Percentiles rank a stretch among this genome's conserved stretches.
Evolutionary conservation across 495 filamentous ascomycete species (phyloP).

Genomic region (Tuber brumale): DNA sequence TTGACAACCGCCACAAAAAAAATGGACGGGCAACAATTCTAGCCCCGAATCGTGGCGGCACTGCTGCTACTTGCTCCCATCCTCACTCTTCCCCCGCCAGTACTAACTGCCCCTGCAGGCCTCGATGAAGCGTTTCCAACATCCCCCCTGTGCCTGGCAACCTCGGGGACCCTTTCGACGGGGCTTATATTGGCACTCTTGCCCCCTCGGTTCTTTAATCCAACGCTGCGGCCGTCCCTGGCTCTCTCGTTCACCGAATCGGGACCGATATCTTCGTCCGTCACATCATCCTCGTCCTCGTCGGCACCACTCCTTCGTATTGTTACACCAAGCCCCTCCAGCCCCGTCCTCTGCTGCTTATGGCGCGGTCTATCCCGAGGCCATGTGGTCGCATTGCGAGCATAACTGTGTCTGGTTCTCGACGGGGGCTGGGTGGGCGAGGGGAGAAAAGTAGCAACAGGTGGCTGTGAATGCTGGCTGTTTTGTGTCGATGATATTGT

Average conservation of each 20-base stretch:
- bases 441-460: constrained; percentile 29
- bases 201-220: constrained; percentile 1
- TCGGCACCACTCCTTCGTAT: constrained; percentile 16
- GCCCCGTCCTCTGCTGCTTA: constrained; percentile 36
- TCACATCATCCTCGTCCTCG: constrained; percentile 34
- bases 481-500: constrained; percentile 29
- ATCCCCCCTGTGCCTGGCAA: constrained; percentile 19
- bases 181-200: constrained; percentile 19
- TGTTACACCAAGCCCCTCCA: constrained; percentile 31
- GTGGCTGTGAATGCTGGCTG: constrained; percentile 33
- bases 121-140: constrained; percentile 15
- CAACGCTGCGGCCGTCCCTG: constrained; percentile 14
- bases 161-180: constrained; percentile 9
- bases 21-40: background rate
- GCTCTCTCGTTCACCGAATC: constrained; percentile 36
- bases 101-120: constrained; percentile 6
- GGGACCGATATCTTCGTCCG: constrained; percentile 32
- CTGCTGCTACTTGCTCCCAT: constrained; percentile 17
- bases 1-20: background rate
- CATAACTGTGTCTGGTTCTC: constrained; percentile 31
- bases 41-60: constrained; percentile 3
- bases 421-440: constrained; percentile 24
- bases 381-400: constrained; percentile 40
- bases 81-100: constrained; percentile 14
- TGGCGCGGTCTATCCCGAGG: constrained; percentile 37